phyloP scores from a whole-genome alignment of 257 asterid genomes.

The Rhazya stricta region DNA sequence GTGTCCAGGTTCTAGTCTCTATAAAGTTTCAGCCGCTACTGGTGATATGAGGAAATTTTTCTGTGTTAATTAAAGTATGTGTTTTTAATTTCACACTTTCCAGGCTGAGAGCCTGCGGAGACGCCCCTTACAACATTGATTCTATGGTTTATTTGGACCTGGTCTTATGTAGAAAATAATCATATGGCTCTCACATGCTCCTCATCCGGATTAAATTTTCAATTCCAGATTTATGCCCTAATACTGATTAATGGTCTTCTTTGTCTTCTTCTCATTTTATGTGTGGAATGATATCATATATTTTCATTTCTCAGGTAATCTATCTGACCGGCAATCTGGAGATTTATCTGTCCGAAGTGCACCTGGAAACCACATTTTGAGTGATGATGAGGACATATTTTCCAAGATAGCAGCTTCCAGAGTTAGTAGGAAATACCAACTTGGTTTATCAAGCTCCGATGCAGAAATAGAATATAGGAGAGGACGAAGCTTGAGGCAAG shows the following conservation, averaged over 20 bases:
- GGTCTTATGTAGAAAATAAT: neutral
- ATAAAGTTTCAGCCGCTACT: neutral
- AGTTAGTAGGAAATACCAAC: constrained; percentile 49
- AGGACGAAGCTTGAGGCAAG: constrained; percentile 78
- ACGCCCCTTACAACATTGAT: too few relatives aligned
- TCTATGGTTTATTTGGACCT: neutral
- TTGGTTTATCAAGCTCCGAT: constrained; percentile 76
- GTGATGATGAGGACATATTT: constrained; percentile 64
- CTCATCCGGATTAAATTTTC: neutral
- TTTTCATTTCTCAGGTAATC: constrained; percentile 41
- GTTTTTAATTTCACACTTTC: neutral
- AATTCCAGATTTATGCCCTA: neutral
- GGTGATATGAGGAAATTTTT: neutral
- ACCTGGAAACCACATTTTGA: constrained; percentile 36
- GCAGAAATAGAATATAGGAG: constrained; percentile 90
- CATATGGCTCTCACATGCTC: neutral
- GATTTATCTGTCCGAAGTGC: constrained; percentile 35
- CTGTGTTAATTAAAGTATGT: neutral
- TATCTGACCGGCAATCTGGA: constrained; percentile 37
- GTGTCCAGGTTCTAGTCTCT: neutral
- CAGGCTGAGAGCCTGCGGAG: neutral
- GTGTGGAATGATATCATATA: constrained; percentile 1
- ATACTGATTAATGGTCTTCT: neutral
- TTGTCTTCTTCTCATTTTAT: neutral
- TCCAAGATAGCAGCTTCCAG: constrained; percentile 51